These are phyloP conservation scores for Urtica urens DNA, from an alignment of 306 rosid species.

Conservation along the genomic window DNA sequence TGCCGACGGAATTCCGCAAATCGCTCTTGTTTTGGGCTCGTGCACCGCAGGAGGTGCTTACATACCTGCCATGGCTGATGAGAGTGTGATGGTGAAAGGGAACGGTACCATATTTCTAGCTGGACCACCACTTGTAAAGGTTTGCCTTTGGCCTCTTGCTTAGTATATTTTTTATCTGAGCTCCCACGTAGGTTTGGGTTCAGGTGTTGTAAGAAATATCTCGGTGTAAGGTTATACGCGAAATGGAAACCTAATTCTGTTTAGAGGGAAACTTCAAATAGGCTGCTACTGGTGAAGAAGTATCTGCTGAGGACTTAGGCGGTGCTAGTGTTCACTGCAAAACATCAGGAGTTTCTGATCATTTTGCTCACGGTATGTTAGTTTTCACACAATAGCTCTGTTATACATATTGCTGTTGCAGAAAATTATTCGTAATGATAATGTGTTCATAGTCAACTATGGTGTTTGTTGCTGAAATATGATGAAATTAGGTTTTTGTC, in stretches of 20 bases:
- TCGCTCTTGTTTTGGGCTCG: conserved; percentile 87
- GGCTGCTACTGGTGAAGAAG: conserved; percentile 99
- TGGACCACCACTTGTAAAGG: conserved; percentile 97
- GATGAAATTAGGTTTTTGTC: no score
- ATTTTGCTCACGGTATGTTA: conserved; percentile 83
- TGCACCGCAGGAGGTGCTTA: conserved; percentile 98
- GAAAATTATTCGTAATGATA: no score
- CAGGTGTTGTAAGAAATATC: not conserved
- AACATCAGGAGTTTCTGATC: conserved; percentile 89
- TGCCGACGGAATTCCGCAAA: conserved; percentile 76
- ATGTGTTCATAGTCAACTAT: no score
- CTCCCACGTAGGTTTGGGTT: not conserved
- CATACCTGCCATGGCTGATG: conserved; percentile 98
- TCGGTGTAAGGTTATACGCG: conserved; percentile 6
- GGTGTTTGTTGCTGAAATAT: no score
- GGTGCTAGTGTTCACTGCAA: conserved; percentile 91
- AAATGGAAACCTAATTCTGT: conserved; percentile 18
- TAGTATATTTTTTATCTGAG: not conserved
- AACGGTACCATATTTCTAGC: conserved; percentile 92
- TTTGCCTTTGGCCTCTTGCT: conserved; percentile 16
- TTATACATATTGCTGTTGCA: no score
- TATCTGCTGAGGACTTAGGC: conserved; percentile 88
- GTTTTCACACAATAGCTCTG: not conserved
- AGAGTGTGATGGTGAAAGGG: conserved; percentile 97
- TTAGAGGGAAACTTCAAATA: conserved; percentile 22